These are phyloP conservation scores for Pythium plurisporium DNA, from an alignment of 352 stramenopile genomes.

Conservation along the genomic window DNA sequence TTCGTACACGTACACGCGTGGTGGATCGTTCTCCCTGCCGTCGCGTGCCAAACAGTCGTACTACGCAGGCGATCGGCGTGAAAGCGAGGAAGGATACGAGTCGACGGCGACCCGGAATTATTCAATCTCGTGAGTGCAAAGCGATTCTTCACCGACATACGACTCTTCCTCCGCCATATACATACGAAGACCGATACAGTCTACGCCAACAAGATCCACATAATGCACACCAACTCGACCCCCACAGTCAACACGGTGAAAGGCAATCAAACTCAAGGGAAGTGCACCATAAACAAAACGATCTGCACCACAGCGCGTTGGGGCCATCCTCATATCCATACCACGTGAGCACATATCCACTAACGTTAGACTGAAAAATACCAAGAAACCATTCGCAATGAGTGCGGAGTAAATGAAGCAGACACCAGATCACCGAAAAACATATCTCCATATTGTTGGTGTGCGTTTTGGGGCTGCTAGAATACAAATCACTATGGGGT, in stretches of 20 bases:
- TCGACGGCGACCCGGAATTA: conserved; percentile 27
- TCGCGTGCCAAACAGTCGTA: conserved; percentile 22
- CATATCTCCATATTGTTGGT: background rate
- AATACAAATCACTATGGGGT: conserved; percentile 7
- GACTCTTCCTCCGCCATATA: background rate
- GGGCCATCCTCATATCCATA: background rate
- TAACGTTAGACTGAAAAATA: too few relatives aligned
- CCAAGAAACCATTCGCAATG: too few relatives aligned
- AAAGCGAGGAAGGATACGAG: conserved; percentile 34
- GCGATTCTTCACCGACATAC: background rate
- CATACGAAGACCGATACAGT: background rate
- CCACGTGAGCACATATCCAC: background rate
- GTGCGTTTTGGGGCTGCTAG: background rate
- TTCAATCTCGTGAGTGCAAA: conserved; percentile 24
- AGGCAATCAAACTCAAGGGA: too few relatives aligned
- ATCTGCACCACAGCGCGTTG: too few relatives aligned
- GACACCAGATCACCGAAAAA: too few relatives aligned
- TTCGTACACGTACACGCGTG: conserved; percentile 53
- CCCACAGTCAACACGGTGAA: background rate
- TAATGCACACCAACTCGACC: background rate
- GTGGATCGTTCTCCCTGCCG: conserved; percentile 18
- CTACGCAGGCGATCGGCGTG: conserved; percentile 15
- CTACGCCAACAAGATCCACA: background rate
- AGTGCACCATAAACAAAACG: too few relatives aligned
- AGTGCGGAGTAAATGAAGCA: too few relatives aligned